phyloP scores from a whole-genome alignment of 108 stramenopile species.

The Discostella stelligeroides region DNA sequence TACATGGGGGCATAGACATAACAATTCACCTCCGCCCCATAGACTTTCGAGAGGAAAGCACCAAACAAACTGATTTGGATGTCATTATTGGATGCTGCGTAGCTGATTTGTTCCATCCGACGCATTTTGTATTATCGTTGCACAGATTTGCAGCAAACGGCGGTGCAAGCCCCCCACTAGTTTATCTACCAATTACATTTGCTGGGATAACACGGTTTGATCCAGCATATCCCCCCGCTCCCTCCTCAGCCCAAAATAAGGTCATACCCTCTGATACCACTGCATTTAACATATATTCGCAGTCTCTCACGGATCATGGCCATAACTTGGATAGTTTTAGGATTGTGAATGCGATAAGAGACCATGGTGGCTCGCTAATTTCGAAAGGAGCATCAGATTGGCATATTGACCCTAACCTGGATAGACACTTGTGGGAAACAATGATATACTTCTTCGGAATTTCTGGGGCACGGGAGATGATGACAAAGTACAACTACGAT shows the following conservation, averaged over 20 bases:
- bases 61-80: constrained; percentile 50
- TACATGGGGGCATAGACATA: constrained; percentile 34
- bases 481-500: constrained; percentile 58
- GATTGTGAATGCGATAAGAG: constrained; percentile 61
- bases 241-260: constrained; percentile 38
- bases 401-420: constrained; percentile 64
- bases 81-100: constrained; percentile 88
- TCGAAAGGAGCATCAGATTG: constrained; percentile 73
- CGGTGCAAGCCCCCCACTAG: constrained; percentile 41
- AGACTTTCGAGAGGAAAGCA: constrained; percentile 56
- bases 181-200: constrained; percentile 94
- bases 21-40: constrained; percentile 56
- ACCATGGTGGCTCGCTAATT: constrained; percentile 67
- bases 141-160: constrained; percentile 41
- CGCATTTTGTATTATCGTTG: constrained; percentile 55
- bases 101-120: constrained; percentile 86
- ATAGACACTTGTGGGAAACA: constrained; percentile 73
- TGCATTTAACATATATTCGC: constrained; percentile 75
- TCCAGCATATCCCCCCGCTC: constrained; percentile 34
- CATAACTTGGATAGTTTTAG: constrained; percentile 77
- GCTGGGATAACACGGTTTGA: constrained; percentile 74
- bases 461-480: constrained; percentile 58
- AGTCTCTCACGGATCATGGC: constrained; percentile 66
- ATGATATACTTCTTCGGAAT: constrained; percentile 93
- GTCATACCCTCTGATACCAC: constrained; percentile 79